phyloP scores from a whole-genome alignment of 1,284 basidiomycete genomes.

The Schizopora paradoxa region DNA sequence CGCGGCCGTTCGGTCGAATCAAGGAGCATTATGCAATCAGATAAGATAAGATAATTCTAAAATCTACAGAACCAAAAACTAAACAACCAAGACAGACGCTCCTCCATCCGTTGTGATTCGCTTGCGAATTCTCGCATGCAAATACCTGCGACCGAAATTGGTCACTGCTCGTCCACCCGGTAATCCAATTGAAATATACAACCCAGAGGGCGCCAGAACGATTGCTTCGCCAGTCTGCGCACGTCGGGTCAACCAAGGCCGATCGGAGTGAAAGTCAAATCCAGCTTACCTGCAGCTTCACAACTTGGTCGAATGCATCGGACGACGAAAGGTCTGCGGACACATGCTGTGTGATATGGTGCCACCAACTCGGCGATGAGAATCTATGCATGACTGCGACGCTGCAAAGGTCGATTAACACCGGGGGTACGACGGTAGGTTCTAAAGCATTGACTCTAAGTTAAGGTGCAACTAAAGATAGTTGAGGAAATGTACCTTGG shows the following conservation, averaged over 20 bases:
- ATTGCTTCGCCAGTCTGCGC: conserved; percentile 9
- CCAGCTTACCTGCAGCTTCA: conserved; percentile 49
- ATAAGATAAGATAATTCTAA: conserved; percentile 1
- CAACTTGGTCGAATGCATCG: conserved; percentile 62
- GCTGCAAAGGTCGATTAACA: conserved; percentile 62
- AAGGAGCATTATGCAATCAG: too few species aligned
- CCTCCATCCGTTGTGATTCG: conserved; percentile 10
- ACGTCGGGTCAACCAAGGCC: not conserved
- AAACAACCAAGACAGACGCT: conserved; percentile 3
- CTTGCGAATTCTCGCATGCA: not conserved
- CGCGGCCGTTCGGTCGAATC: too few species aligned
- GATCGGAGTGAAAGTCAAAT: not conserved
- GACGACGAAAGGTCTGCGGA: conserved; percentile 51
- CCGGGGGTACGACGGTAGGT: conserved; percentile 64
- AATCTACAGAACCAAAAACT: too few species aligned
- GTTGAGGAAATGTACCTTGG: conserved; percentile 41
- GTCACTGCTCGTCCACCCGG: not conserved
- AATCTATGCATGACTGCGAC: conserved; percentile 64
- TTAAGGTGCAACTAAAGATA: conserved; percentile 1
- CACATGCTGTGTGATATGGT: conserved; percentile 60
- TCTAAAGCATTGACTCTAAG: conserved; percentile 35
- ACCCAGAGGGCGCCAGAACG: conserved; percentile 10
- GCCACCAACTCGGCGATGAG: conserved; percentile 69
- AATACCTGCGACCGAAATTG: conserved; percentile 7
- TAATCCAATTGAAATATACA: not conserved